Evolutionary conservation across 2,329 filamentous ascomycete genomes (phyloP), one percentile per base, ranked within the genome.

Genomic region (Pseudogymnoascus sp.): DNA sequence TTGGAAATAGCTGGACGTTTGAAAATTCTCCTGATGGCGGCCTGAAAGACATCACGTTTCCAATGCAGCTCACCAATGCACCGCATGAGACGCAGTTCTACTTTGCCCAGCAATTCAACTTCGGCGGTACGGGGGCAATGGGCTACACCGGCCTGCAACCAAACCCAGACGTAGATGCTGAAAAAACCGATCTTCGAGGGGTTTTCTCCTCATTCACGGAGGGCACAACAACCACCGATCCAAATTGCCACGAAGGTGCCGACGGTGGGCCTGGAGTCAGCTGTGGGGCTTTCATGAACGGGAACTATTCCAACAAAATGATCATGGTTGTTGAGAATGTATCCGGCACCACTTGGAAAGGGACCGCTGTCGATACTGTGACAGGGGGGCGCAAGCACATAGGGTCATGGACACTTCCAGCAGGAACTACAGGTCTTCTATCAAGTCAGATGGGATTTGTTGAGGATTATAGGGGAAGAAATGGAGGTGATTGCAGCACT

Each of bases 321-420:
- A 61, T 67, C 60, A 19, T 65, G 5, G 52, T 62, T 9, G 59
- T 70, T 18, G 55, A 63, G 57, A 63, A 65, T 21, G 59, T 52
- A 0, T 60, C 58, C 6, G 63, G 41, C 1, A 64, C 60, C 1
- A 67, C 60, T 5, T 70, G 68, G 67, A 63, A 35, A 18, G 68
- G 68, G 3, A 67, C 62, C 1, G n/a, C 66, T 5, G 58, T 65
- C 30, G 61, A 68, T 55, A 60, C 55, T 2, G 59, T 12, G 0
- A 64, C 64, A 6, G 61, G 61, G 2, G 37, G 57, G 3, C 13
- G 10, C 7, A 41, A 26, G 7, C 56, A 59, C 21, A 61, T 70
- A 19, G 68, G 67, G 19, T 35, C 62, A n/a, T 69, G 59, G 30
- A 64, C 61, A 23, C 34, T 33, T 13, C 52, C 52, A 57, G 13